Conservation (phyloP, 164 flowering plant genomes). For the Nymphaea colorata region DNA sequence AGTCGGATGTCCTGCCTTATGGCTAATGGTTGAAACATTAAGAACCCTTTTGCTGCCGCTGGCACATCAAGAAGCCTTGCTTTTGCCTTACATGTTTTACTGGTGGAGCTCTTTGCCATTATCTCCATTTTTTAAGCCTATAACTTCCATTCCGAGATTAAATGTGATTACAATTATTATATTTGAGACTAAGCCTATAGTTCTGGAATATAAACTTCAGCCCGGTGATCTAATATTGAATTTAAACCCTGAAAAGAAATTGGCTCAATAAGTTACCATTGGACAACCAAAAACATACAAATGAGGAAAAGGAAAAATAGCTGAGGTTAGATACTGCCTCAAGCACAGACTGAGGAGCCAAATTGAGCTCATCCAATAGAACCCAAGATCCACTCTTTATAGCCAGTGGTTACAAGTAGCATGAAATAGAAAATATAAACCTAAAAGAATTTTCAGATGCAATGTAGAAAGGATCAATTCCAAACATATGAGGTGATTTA, state of each 20-base stretch:
- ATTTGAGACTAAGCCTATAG: slow-evolving; percentile 19
- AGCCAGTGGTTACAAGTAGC: slow-evolving; percentile 35
- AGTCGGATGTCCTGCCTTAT: too few relatives aligned
- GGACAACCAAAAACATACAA: too few relatives aligned
- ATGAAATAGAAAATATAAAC: slow-evolving; percentile 1
- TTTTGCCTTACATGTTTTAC: too few relatives aligned
- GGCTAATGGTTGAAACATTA: too few relatives aligned
- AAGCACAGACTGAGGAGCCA: slow-evolving; percentile 95
- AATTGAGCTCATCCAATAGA: slow-evolving; percentile 92
- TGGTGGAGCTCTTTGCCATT: too few relatives aligned
- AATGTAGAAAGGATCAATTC: slow-evolving; percentile 73
- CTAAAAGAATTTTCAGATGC: not conserved
- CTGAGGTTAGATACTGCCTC: slow-evolving; percentile 30
- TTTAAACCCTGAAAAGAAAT: slow-evolving; percentile 59
- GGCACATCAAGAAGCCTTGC: too few relatives aligned
- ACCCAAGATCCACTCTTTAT: slow-evolving; percentile 88
- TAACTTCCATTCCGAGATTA: too few relatives aligned
- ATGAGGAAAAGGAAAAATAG: too few relatives aligned
- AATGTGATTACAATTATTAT: too few relatives aligned
- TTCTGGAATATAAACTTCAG: slow-evolving; percentile 94
- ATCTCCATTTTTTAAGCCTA: too few relatives aligned
- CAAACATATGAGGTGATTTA: slow-evolving; percentile 42
- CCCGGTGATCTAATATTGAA: slow-evolving; percentile 94
- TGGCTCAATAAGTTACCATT: too few relatives aligned
- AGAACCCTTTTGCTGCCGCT: too few relatives aligned